Base-by-base conservation (phyloP, 2,329 filamentous ascomycete species). In the Cadophora malorum region DNA sequence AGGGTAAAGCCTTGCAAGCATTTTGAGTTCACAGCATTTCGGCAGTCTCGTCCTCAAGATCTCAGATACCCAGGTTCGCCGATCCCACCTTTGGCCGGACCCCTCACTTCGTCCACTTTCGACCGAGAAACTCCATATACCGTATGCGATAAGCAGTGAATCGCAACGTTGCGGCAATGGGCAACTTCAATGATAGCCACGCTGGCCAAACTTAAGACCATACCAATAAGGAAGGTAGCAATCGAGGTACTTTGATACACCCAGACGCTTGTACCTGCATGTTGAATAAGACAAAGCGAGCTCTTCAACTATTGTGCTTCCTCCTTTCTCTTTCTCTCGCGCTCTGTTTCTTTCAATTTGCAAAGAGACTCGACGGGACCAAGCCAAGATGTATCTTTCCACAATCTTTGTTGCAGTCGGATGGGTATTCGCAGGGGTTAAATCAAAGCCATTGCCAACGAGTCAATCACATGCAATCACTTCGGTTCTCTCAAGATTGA, bases 401-500 rank as follows among this genome's bases (percentile, higher is more conserved):
- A 9, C 35, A 14, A 8, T 47, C 6, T 21, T 61, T 16, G 21
- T 61, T 10, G 35, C 58, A 28, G 23, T 21, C 28, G 58, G 21
- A 28, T 61, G 21, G 58, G 1, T n/a, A 12, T 3, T 28, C 3
- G 1, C 8, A n/a, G 10, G n/a, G 3, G 38, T 10, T 7, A 31
- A 3, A 12, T 8, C 38, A 1, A 47, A 5, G 14, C 5, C 58
- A 28, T 5, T 31, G 16, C 16, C 21, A 28, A 47, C 58, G 23
- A 28, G 4, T 47, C 23, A 19, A 25, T 47, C 58, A 19, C 21
- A 47, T 28, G 58, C 35, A 45, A 38, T 61, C 16, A 31, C 16
- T 47, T 25, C 50, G 25, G 28, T 65, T 3, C n/a, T 65, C 14
- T 65, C 63, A 65, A 65, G 50, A 25, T 28, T 65, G 63, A 59